phyloP scores from a whole-genome alignment of 352 stramenopile species.

The Phytopythium vexans region DNA sequence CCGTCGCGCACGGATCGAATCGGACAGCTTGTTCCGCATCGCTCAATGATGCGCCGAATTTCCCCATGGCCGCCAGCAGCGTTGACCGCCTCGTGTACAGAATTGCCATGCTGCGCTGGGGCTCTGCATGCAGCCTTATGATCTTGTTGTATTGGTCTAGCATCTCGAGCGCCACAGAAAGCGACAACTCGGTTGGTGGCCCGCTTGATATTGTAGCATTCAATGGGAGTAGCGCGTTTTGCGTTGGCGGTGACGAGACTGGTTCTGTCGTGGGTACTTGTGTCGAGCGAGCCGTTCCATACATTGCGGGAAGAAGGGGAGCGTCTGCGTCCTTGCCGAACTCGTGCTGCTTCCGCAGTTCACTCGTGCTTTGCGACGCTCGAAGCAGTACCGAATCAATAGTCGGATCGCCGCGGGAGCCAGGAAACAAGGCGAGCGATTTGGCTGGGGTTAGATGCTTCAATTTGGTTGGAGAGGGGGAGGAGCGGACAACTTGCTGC shows the following conservation, averaged over 20 bases:
- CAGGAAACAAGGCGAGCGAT: conserved; percentile 10
- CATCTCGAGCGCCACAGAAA: conserved; percentile 34
- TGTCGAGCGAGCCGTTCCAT: not conserved
- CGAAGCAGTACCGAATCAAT: conserved; percentile 27
- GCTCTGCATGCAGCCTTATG: conserved; percentile 44
- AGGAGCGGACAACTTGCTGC: conserved; percentile 3
- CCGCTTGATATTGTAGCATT: conserved; percentile 1
- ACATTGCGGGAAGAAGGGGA: conserved; percentile 14
- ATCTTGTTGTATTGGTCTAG: conserved; percentile 68
- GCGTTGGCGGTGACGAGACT: too few species aligned
- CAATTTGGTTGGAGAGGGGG: not conserved
- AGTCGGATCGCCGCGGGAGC: not conserved
- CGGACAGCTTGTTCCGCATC: conserved; percentile 55
- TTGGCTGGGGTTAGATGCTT: conserved; percentile 4
- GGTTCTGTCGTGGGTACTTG: too few species aligned
- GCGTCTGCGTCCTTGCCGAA: conserved; percentile 19
- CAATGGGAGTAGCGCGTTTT: too few species aligned
- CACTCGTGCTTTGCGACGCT: conserved; percentile 29
- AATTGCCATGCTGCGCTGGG: conserved; percentile 50
- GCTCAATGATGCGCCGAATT: conserved; percentile 36
- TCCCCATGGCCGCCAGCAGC: conserved; percentile 46
- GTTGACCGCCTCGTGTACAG: conserved; percentile 59
- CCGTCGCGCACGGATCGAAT: conserved; percentile 43
- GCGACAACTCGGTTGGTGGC: conserved; percentile 12
- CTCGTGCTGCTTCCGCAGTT: conserved; percentile 23